Base-by-base conservation (phyloP, 139 green algal genomes). In the Pseudopediastrum boryanum region DNA sequence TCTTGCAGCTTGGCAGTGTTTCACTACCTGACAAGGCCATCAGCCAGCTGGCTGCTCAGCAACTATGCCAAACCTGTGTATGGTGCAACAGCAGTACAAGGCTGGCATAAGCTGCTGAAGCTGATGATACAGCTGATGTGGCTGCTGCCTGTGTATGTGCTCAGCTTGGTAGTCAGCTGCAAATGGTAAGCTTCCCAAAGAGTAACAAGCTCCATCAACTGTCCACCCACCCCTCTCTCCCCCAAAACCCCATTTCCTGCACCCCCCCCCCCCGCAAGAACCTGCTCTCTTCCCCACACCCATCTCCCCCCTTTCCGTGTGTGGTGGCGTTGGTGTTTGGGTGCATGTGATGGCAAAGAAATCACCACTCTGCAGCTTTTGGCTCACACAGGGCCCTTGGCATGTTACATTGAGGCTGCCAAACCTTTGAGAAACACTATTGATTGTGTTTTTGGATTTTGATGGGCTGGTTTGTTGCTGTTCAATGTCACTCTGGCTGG, bases 161-260 rank as follows among this genome's bases (percentile, higher is more conserved):
- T 93, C 38, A 92, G 83, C 46, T 68, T 94, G 5, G 33, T 93
- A 0, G 84, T 95, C 73, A 96, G 89, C 85, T 92, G 83, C 80
- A 81, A 87, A 8, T 91, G 85, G 90, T 94, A 72, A 70, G 78
- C 21, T n/a, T n/a, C 39, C 13, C 7, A 10, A n/a, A 10, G 9
- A 21, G 65, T 39, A 36, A 38, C 33, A 50, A 38, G 59, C 59
- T n/a, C 4, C 7, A 4, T 10, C 16, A 50, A 38, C 31, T 50
- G 4, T 23, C 13, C 36, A n/a, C 19, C 19, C 16, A 21, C 48
- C 21, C 21, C 48, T 16, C 48, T 16, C 48, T n/a, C 16, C 48
- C 48, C 48, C 48, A 58, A 16, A 58, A 58, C 48, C 21, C 21
- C 48, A 58, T 16, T 58, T 58, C 48, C 21, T 16, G 48, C 48